Conservation (phyloP, 1,284 basidiomycete genomes). For the Trametes pubescens region DNA sequence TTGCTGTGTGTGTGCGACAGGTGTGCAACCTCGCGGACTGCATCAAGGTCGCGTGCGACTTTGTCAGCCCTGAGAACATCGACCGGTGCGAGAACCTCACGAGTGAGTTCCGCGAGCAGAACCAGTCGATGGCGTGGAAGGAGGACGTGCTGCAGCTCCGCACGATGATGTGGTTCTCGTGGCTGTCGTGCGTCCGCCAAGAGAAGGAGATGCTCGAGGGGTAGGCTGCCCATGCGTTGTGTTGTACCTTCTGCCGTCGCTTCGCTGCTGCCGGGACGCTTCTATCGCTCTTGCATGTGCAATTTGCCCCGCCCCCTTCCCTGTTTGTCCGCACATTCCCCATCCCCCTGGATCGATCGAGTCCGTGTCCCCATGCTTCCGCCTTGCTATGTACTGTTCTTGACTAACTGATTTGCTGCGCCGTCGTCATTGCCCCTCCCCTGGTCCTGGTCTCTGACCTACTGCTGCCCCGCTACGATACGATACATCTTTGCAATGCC, state of each 20-base stretch:
- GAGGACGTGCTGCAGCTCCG: conserved; percentile 92
- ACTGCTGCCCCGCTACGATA: conserved; percentile 9
- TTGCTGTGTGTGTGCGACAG: conserved; percentile 44
- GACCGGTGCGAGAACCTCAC: conserved; percentile 85
- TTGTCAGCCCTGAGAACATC: conserved; percentile 94
- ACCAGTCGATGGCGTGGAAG: conserved; percentile 89
- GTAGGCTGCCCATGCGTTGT: conserved; percentile 16
- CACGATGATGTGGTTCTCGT: conserved; percentile 94
- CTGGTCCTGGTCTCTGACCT: not conserved
- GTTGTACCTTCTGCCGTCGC: not conserved
- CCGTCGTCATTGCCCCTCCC: conserved; percentile 13
- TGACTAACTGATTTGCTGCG: conserved; percentile 27
- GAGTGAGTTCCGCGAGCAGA: conserved; percentile 89
- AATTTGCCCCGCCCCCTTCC: conserved; percentile 1
- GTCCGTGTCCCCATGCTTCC: conserved; percentile 21
- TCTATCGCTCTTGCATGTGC: conserved; percentile 1
- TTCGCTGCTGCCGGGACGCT: conserved; percentile 9
- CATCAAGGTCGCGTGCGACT: conserved; percentile 97
- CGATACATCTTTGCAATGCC: conserved; percentile 15
- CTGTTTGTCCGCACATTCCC: conserved; percentile 1
- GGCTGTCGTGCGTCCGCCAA: conserved; percentile 71
- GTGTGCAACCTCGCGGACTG: conserved; percentile 90
- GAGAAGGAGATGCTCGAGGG: conserved; percentile 51
- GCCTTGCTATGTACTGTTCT: conserved; percentile 30
- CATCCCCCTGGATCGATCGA: conserved; percentile 8